These are phyloP conservation scores for Pythium plurisporium DNA, from an alignment of 352 stramenopile species.

Conservation along the genomic window DNA sequence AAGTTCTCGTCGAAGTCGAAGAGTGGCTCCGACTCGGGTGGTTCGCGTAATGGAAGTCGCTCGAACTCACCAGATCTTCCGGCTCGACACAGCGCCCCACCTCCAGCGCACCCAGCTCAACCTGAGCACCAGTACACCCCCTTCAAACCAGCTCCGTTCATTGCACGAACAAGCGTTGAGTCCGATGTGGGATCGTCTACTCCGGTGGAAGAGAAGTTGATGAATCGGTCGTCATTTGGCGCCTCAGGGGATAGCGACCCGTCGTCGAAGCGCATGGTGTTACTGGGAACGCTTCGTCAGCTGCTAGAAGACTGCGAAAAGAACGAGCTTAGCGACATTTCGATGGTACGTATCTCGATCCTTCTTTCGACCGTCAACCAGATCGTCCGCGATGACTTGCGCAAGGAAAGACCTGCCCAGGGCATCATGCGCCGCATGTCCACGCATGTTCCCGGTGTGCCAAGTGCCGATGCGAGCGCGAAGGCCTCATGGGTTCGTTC, in stretches of 20 bases:
- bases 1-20: constrained; percentile 27
- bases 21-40: constrained; percentile 2
- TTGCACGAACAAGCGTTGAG: constrained; percentile 3
- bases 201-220: constrained; percentile 13
- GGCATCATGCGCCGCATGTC: constrained; percentile 42
- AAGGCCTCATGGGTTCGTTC: constrained; percentile 35
- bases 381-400: constrained; percentile 60
- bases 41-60: constrained; percentile 10
- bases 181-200: constrained; percentile 8
- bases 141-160: constrained; percentile 3
- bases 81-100: constrained; percentile 10
- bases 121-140: neutral
- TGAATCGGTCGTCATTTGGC: constrained; percentile 2
- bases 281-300: constrained; percentile 44
- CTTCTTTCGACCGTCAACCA: constrained; percentile 61
- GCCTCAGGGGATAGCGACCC: neutral
- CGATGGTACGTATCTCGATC: constrained; percentile 63
- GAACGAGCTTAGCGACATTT: constrained; percentile 54
- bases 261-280: constrained; percentile 29
- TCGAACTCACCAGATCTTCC: constrained; percentile 18
- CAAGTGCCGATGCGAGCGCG: neutral
- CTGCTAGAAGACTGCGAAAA: constrained; percentile 50
- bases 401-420: constrained; percentile 35
- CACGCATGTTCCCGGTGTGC: constrained; percentile 1
- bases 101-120: neutral